Evolutionary conservation across 176 grass and related monocot species (phyloP).

Genomic region (Triticum urartu): DNA sequence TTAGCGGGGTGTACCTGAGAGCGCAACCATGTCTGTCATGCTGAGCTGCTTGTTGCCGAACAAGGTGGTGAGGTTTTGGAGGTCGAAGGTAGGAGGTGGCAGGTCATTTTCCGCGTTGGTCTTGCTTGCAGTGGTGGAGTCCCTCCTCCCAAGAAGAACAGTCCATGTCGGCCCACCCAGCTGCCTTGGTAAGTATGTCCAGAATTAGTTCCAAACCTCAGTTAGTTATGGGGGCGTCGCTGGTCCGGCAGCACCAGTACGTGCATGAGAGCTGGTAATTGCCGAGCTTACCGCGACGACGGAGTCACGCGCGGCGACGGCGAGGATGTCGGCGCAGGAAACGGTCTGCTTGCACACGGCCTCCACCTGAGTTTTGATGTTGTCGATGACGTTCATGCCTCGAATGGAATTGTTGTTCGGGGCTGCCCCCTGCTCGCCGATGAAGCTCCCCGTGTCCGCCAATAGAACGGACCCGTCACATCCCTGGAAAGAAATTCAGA

Average conservation of each 20-base stretch:
- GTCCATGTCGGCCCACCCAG: conserved; percentile 64
- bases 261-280: no score
- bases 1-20: conserved; percentile 40
- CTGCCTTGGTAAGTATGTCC: background rate
- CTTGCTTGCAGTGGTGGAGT: conserved; percentile 34
- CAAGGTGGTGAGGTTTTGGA: background rate
- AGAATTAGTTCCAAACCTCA: background rate
- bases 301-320: conserved; percentile 60
- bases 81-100: background rate
- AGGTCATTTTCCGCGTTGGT: conserved; percentile 17
- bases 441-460: background rate
- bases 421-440: background rate
- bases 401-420: conserved; percentile 12
- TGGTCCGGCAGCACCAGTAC: no score
- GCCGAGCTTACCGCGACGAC: conserved; percentile 45
- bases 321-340: conserved; percentile 70
- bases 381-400: conserved; percentile 36
- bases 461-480: conserved; percentile 74
- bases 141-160: conserved; percentile 49
- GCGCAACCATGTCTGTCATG: conserved; percentile 53
- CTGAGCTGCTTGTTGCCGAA: background rate
- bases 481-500: conserved; percentile 20
- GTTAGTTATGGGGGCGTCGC: no score
- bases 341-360: conserved; percentile 51
- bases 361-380: conserved; percentile 67